Conservation (phyloP, 1,284 basidiomycete species). For the Papiliotrema nemorosa region DNA sequence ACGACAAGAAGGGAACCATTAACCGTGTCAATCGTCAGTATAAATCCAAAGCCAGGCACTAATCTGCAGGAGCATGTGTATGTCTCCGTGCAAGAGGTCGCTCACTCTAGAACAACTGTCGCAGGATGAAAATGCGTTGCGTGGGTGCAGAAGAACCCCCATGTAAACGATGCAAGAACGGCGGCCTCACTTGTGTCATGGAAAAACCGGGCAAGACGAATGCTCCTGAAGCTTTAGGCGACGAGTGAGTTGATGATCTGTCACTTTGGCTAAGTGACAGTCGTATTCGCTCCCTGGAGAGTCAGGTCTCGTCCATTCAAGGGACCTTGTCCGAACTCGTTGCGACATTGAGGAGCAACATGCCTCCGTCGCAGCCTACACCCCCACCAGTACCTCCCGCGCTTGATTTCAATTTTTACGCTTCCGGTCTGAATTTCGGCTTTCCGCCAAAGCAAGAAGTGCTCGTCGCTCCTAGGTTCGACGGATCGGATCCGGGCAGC, state of each 20-base stretch:
- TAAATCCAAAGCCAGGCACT: neutral
- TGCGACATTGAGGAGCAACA: slow-evolving; percentile 46
- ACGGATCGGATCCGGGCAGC: slow-evolving; percentile 7
- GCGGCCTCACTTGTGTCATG: slow-evolving; percentile 81
- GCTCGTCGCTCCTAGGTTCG: neutral
- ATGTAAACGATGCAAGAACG: slow-evolving; percentile 80
- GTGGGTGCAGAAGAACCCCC: slow-evolving; percentile 83
- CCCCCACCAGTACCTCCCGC: neutral
- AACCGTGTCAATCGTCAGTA: slow-evolving; percentile 47
- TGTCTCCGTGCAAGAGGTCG: too few species aligned
- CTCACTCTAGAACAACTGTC: slow-evolving; percentile 49
- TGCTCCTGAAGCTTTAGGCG: slow-evolving; percentile 62
- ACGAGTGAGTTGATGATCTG: slow-evolving; percentile 57
- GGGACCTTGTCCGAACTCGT: slow-evolving; percentile 73
- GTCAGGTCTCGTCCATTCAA: slow-evolving; percentile 77
- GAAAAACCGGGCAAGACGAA: slow-evolving; percentile 75
- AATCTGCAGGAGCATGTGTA: slow-evolving; percentile 38
- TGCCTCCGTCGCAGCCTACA: slow-evolving; percentile 12
- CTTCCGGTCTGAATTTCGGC: slow-evolving; percentile 6
- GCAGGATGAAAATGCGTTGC: slow-evolving; percentile 58
- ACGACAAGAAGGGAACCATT: slow-evolving; percentile 36
- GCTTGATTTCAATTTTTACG: slow-evolving; percentile 1
- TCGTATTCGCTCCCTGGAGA: slow-evolving; percentile 80
- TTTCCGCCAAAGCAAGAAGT: slow-evolving; percentile 14
- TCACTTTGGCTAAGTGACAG: slow-evolving; percentile 49